Base-by-base conservation (phyloP, 495 filamentous ascomycete genomes). In the Physcia stellaris region DNA sequence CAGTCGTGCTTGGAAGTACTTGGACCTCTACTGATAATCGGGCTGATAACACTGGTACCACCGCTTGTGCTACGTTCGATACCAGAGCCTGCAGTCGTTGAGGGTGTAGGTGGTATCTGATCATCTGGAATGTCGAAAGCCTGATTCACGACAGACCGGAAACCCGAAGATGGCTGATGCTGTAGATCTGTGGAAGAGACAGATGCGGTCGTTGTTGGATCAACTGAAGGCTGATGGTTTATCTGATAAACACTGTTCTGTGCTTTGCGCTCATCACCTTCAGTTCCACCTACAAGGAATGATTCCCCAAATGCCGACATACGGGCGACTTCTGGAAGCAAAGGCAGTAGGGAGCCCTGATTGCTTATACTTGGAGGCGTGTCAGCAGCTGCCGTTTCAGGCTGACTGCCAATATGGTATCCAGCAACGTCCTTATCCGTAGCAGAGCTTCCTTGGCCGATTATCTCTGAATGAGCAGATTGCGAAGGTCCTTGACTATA, bases 91-190 rank as follows among this genome's bases (percentile, higher is more conserved):
- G 56, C 45, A 24, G 51, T 56, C 22, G 70, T 69, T 38, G 61
- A 70, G 13, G 77, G 75, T 2, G 76, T 78, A 29, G 67, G 58
- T 9, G 75, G 71, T 19, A 73, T 62, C 6, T 52, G 47, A 32
- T 67, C 61, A 33, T 67, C 57, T 22, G 34, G 43, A 35, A 51
- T 54, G 54, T 80, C 77, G 47, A 84, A 84, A 19, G 79, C 79
- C 48, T 80, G 71, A 46, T 81, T 59, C 7, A 84, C 79, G 2
- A 71, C 71, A 0, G 79, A 80, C n/a, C 60, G 62, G 49, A 80
- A 80, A 3, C 78, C 77, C 5, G 69, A 43, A 6, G 76, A 79
- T 4, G 70, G 61, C 32, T 68, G 63, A 43, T 75, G 71, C 11
- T 70, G 64, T 18, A 77, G 49, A 31, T 41, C 35, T 6, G 39